These are phyloP conservation scores for Diaporthe humulicola DNA, from an alignment of 2,329 filamentous ascomycete genomes.

Conservation along the genomic window DNA sequence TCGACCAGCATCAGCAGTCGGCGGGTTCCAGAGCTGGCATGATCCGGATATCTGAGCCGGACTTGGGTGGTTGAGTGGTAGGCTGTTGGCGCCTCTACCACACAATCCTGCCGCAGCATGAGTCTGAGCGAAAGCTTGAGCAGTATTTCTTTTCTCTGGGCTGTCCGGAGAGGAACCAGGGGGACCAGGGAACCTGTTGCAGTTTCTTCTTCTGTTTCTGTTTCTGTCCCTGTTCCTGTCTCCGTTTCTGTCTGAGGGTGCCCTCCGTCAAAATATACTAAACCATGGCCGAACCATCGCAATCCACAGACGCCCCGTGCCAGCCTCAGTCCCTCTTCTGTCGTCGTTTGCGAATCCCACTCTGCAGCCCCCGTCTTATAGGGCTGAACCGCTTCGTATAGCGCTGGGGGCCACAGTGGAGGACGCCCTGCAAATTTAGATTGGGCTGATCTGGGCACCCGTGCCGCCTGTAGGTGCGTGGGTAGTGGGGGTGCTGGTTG, in stretches of 20 bases:
- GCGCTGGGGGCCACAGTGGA: conserved; percentile 11
- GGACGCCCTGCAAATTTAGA: conserved; percentile 22
- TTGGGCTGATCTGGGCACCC: conserved; percentile 7
- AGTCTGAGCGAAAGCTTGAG: conserved; percentile 29
- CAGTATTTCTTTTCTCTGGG: neutral
- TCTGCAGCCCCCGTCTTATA: conserved; percentile 12
- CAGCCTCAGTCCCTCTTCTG: conserved; percentile 15
- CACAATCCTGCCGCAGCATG: conserved; percentile 19
- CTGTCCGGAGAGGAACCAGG: neutral
- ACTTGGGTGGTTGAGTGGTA: conserved; percentile 5
- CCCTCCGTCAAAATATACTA: conserved; percentile 9
- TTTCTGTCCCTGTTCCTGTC: neutral
- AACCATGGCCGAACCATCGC: conserved; percentile 9
- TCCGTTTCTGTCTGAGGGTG: conserved; percentile 21
- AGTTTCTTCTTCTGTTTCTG: neutral
- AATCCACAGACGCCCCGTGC: neutral
- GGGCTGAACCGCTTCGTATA: conserved; percentile 17
- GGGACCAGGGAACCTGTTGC: conserved; percentile 1
- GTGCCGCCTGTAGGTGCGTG: neutral
- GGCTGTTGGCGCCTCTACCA: conserved; percentile 13
- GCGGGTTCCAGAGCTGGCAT: conserved; percentile 11
- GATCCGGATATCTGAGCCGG: conserved; percentile 21
- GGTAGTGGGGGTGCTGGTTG: conserved; percentile 17
- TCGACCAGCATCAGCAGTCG: conserved; percentile 14
- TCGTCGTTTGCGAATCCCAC: conserved; percentile 15